Evolutionary conservation across 805 yeast genomes (phyloP).

Genomic region (Candida golubevii): DNA sequence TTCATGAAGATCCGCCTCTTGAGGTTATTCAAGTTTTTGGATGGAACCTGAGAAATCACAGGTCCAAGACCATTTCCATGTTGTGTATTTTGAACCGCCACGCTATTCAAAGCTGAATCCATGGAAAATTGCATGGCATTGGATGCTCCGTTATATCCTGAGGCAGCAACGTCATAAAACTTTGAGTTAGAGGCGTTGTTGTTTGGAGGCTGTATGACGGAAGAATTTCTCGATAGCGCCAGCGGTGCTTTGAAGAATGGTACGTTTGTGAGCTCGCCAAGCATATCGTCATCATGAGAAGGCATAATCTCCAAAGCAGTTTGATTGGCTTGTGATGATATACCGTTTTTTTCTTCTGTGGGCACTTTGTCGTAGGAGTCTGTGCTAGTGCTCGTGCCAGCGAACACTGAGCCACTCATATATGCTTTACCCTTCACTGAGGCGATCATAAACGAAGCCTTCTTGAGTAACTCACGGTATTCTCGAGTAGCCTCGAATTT

Average conservation of each 20-base stretch:
- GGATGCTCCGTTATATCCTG: constrained; percentile 44
- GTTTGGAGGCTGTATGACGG: constrained; percentile 31
- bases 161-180: constrained; percentile 42
- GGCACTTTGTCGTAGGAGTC: constrained; percentile 9
- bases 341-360: constrained; percentile 8
- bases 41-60: constrained; percentile 51
- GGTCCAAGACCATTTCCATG: constrained; percentile 57
- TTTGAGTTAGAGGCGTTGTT: constrained; percentile 30
- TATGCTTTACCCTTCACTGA: constrained; percentile 13
- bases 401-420: not conserved
- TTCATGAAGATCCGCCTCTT: constrained; percentile 44
- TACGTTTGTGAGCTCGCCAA: constrained; percentile 3
- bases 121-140: constrained; percentile 38
- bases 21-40: constrained; percentile 46
- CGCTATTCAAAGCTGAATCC: constrained; percentile 37
- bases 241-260: constrained; percentile 29
- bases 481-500: constrained; percentile 40
- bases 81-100: constrained; percentile 20
- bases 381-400: constrained; percentile 14
- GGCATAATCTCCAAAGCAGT: constrained; percentile 11
- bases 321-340: constrained; percentile 9
- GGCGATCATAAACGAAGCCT: constrained; percentile 32
- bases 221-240: constrained; percentile 32
- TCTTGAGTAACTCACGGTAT: constrained; percentile 36
- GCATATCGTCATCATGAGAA: constrained; percentile 6